Evolutionary conservation across 495 filamentous ascomycete species (phyloP).

Genomic region (Chaetomium cochliodes): DNA sequence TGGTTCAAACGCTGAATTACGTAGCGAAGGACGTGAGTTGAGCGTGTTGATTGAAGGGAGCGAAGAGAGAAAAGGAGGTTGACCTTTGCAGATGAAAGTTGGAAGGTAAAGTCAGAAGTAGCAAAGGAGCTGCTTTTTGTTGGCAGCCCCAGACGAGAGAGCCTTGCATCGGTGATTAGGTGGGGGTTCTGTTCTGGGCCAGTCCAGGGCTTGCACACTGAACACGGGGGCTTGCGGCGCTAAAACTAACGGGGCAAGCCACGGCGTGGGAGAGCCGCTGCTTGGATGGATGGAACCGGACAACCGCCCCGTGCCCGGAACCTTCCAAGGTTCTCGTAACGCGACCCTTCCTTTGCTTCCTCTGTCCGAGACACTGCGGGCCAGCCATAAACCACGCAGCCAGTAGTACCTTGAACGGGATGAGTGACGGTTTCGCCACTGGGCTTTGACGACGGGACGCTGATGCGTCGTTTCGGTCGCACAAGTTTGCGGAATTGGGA

Average conservation of each 20-base stretch:
- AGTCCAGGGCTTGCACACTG: not conserved
- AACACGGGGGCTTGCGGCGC: not conserved
- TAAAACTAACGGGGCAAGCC: not conserved
- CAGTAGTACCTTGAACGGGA: not conserved
- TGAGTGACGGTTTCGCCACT: slow-evolving; percentile 9
- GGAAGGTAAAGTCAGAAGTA: not conserved
- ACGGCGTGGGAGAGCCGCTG: not conserved
- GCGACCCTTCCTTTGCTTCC: not conserved
- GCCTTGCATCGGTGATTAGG: not conserved
- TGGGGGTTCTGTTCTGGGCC: slow-evolving; percentile 1
- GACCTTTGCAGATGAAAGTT: not conserved
- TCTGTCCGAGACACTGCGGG: not conserved
- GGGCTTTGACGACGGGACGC: not conserved
- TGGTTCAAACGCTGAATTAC: not conserved
- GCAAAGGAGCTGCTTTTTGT: slow-evolving; percentile 6
- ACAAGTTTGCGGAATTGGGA: not conserved
- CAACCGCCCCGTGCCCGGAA: not conserved
- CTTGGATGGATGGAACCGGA: not conserved
- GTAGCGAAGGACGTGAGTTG: not conserved
- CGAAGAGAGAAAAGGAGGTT: not conserved
- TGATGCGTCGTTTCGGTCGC: not conserved
- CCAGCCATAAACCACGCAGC: not conserved
- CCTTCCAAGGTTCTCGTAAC: too few species aligned
- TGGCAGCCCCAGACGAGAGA: not conserved
- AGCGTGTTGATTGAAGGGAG: not conserved